Evolutionary conservation across 2,329 filamentous ascomycete species (phyloP).

Genomic region (Chaetomium globosum): DNA sequence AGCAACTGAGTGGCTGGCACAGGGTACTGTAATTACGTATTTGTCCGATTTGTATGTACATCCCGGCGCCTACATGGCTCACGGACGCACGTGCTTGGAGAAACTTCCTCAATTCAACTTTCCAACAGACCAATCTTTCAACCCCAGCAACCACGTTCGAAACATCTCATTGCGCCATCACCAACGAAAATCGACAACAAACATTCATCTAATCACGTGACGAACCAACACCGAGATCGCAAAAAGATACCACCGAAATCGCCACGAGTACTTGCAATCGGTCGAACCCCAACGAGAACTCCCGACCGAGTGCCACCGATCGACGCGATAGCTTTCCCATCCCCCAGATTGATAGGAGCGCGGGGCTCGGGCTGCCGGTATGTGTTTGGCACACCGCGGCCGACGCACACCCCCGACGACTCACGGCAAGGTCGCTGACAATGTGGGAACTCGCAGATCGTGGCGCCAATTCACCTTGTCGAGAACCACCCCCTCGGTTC

Average conservation of each 20-base stretch:
- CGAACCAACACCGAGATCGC: conserved; percentile 4
- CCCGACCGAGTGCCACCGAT: conserved; percentile 11
- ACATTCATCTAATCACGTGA: conserved; percentile 12
- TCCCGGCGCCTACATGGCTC: not conserved
- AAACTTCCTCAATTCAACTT: not conserved
- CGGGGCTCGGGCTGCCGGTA: conserved; percentile 27
- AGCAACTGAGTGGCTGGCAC: too few species aligned
- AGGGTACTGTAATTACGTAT: not conserved
- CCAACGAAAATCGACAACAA: not conserved
- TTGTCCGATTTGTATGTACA: not conserved
- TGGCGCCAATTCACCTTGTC: conserved; percentile 45
- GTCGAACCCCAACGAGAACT: conserved; percentile 10
- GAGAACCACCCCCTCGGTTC: conserved; percentile 42
- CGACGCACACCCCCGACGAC: not conserved
- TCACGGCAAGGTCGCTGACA: conserved; percentile 10
- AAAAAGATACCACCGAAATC: not conserved
- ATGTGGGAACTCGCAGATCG: conserved; percentile 34
- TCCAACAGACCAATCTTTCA: conserved; percentile 5
- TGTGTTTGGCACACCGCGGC: conserved; percentile 15
- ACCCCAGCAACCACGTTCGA: conserved; percentile 1
- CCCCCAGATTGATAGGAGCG: conserved; percentile 20
- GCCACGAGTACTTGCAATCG: conserved; percentile 1
- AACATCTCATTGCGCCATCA: not conserved
- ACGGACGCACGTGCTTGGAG: not conserved
- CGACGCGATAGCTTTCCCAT: conserved; percentile 12